Evolutionary conservation across 352 stramenopile species (phyloP).

Genomic region (Phytophthora sansomeana): DNA sequence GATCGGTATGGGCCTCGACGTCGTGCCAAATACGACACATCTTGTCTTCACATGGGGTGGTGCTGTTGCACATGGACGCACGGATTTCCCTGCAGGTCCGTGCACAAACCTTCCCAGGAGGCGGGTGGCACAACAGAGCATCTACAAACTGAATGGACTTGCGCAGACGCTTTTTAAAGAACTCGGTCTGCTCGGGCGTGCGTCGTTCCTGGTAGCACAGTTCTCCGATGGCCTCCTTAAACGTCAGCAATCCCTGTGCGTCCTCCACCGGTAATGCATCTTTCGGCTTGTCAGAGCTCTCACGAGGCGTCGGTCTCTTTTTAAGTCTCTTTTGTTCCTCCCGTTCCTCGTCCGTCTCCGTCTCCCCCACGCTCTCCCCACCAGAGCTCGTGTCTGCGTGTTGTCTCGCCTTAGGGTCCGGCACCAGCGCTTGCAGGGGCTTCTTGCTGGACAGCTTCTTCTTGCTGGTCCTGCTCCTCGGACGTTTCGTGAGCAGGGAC

Average conservation of each 20-base stretch:
- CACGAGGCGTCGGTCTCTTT: not conserved
- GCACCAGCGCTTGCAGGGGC: constrained; percentile 17
- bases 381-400: constrained; percentile 19
- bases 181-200: constrained; percentile 54
- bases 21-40: constrained; percentile 81
- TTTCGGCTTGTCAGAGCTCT: not conserved
- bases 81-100: constrained; percentile 64
- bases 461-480: constrained; percentile 35
- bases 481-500: constrained; percentile 24
- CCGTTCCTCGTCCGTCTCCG: constrained; percentile 32
- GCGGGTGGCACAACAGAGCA: constrained; percentile 67
- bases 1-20: constrained; percentile 73
- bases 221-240: constrained; percentile 70
- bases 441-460: constrained; percentile 34
- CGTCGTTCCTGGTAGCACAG: constrained; percentile 69
- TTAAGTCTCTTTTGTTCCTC: constrained; percentile 28
- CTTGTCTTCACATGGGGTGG: constrained; percentile 64
- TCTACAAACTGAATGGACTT: constrained; percentile 79
- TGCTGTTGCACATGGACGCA: constrained; percentile 66
- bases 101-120: constrained; percentile 52
- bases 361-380: constrained; percentile 35
- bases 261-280: constrained; percentile 47
- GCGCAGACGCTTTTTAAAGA: constrained; percentile 73
- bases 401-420: constrained; percentile 22
- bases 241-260: constrained; percentile 52